Conservation (phyloP, 2,329 filamentous ascomycete genomes). For the Fusarium dimerum region DNA sequence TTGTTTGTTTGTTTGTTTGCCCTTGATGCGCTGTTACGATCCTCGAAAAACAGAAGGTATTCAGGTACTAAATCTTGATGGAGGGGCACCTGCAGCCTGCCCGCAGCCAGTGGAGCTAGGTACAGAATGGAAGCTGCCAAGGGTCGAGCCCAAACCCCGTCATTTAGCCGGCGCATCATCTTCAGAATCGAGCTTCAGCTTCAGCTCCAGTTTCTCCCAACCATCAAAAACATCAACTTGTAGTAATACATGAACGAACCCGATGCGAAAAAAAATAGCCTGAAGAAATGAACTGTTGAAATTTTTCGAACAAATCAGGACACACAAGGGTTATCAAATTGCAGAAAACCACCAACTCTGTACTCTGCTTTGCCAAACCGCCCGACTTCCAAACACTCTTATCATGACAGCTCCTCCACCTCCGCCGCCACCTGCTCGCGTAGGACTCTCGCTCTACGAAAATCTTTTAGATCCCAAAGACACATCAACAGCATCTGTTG, state of each 20-base stretch:
- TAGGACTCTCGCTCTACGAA: slow-evolving; percentile 76
- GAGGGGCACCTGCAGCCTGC: slow-evolving; percentile 32
- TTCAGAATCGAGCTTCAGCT: background rate
- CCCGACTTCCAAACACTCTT: background rate
- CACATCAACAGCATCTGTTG: slow-evolving; percentile 49
- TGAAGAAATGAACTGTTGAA: too few relatives aligned
- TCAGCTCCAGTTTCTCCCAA: background rate
- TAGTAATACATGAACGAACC: too few relatives aligned
- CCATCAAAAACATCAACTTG: background rate
- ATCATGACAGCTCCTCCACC: slow-evolving; percentile 34
- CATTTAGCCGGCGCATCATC: slow-evolving; percentile 32
- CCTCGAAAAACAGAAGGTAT: slow-evolving; percentile 7
- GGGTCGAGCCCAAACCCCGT: slow-evolving; percentile 17
- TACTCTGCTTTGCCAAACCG: too few relatives aligned
- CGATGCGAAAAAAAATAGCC: too few relatives aligned
- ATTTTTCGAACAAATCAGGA: too few relatives aligned
- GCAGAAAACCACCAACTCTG: too few relatives aligned
- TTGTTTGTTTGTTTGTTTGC: too few relatives aligned
- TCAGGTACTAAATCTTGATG: slow-evolving; percentile 32
- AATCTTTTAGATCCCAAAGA: slow-evolving; percentile 70
- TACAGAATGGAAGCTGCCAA: slow-evolving; percentile 5
- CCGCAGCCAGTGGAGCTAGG: background rate
- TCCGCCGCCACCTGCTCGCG: slow-evolving; percentile 40
- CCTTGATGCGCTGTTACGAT: too few relatives aligned
- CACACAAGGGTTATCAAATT: too few relatives aligned